A percentile compares a stretch with the other conserved stretches of the same genome.
Conservation (phyloP, 2,329 filamentous ascomycete species). For the Pestalotiopsis sp. region DNA sequence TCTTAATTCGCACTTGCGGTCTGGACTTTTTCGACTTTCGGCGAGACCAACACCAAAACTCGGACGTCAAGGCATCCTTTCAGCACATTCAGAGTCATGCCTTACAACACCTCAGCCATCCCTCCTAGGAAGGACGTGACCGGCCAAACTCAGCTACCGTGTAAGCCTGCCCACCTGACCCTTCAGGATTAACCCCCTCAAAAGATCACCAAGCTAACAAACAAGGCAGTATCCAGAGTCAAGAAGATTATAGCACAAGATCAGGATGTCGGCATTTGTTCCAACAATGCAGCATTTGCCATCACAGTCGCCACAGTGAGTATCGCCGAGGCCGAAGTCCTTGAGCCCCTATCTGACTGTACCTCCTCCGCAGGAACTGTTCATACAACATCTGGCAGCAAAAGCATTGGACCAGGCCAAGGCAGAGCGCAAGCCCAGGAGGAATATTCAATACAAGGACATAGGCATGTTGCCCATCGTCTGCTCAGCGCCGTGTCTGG, state of each 20-base stretch:
- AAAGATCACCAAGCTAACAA: slow-evolving; percentile 11
- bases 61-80: not conserved
- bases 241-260: slow-evolving; percentile 95
- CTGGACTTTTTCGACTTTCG: not conserved
- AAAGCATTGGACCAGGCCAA: slow-evolving; percentile 88
- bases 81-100: slow-evolving; percentile 58
- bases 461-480: slow-evolving; percentile 61
- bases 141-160: slow-evolving; percentile 80
- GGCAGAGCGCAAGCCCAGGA: slow-evolving; percentile 85
- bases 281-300: slow-evolving; percentile 91
- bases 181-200: no score
- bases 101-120: slow-evolving; percentile 86
- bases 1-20: not conserved
- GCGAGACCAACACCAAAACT: not conserved
- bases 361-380: slow-evolving; percentile 71
- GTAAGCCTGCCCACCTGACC: slow-evolving; percentile 55
- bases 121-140: slow-evolving; percentile 80
- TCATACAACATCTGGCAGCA: slow-evolving; percentile 87
- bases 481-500: not conserved
- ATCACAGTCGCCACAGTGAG: slow-evolving; percentile 86
- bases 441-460: slow-evolving; percentile 96
- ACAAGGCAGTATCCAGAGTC: slow-evolving; percentile 76
- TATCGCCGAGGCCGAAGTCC: slow-evolving; percentile 11
- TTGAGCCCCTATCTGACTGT: not conserved
- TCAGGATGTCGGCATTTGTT: slow-evolving; percentile 82